These are phyloP conservation scores for Penicillium arizonense DNA, from an alignment of 495 filamentous ascomycete genomes.

Conservation along the genomic window DNA sequence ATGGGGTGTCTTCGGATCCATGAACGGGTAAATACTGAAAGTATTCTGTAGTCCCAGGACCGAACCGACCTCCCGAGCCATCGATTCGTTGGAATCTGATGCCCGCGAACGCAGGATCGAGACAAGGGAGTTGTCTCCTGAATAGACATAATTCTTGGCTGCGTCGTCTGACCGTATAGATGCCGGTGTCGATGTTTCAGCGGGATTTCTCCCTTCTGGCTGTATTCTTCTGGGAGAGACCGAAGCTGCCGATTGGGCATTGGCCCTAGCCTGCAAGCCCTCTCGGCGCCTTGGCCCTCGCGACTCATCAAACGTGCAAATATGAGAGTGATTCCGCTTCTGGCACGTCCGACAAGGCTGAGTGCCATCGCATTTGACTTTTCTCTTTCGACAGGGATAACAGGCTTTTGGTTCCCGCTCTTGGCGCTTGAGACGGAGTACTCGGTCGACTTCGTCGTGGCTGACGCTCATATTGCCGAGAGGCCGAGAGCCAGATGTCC, in stretches of 20 bases:
- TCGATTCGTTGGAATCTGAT: slow-evolving; percentile 55
- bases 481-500: background rate
- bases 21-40: slow-evolving; percentile 66
- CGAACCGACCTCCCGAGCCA: slow-evolving; percentile 31
- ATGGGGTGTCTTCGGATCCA: slow-evolving; percentile 26
- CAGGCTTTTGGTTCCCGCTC: slow-evolving; percentile 36
- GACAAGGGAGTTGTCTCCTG: slow-evolving; percentile 37
- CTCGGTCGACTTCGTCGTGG: slow-evolving; percentile 28
- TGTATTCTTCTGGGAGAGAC: background rate
- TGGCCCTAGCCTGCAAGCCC: background rate
- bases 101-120: slow-evolving; percentile 36
- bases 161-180: slow-evolving; percentile 12
- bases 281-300: background rate
- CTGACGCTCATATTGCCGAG: slow-evolving; percentile 15
- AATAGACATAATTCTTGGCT: slow-evolving; percentile 41
- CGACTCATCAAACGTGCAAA: slow-evolving; percentile 32
- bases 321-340: slow-evolving; percentile 32
- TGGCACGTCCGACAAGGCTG: slow-evolving; percentile 34
- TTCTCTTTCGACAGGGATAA: slow-evolving; percentile 41
- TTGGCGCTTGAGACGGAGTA: slow-evolving; percentile 29
- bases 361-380: slow-evolving; percentile 38
- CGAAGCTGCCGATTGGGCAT: background rate
- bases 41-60: slow-evolving; percentile 75
- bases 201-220: background rate
- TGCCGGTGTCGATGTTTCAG: background rate